phyloP scores from a whole-genome alignment of 1,139 yeast species.

The Pichia sp. region DNA sequence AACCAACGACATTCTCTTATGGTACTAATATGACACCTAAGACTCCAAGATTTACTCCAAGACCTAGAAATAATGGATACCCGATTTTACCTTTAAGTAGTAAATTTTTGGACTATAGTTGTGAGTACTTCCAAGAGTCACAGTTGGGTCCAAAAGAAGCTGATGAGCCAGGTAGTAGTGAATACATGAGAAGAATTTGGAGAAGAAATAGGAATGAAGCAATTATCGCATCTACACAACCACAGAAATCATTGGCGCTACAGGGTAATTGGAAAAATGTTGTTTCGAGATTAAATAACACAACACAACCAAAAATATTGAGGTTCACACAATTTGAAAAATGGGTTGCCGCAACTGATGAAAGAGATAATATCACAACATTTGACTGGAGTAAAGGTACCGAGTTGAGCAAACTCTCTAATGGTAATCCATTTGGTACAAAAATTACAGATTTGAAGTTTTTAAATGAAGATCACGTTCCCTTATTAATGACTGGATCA shows the following conservation, averaged over 20 bases:
- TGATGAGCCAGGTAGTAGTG: slow-evolving; percentile 91
- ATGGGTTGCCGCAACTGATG: slow-evolving; percentile 74
- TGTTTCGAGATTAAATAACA: slow-evolving; percentile 58
- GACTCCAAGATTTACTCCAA: slow-evolving; percentile 44
- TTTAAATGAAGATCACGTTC: slow-evolving; percentile 86
- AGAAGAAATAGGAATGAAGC: slow-evolving; percentile 82
- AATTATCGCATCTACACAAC: slow-evolving; percentile 82
- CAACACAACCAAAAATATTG: slow-evolving; percentile 71
- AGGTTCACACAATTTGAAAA: slow-evolving; percentile 89
- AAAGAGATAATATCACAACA: slow-evolving; percentile 72
- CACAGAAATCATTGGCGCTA: slow-evolving; percentile 77
- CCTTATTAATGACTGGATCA: slow-evolving; percentile 79
- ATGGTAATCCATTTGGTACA: slow-evolving; percentile 82
- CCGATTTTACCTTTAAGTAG: slow-evolving; percentile 60
- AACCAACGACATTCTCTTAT: slow-evolving; percentile 41
- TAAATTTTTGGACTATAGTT: slow-evolving; percentile 78
- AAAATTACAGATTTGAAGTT: slow-evolving; percentile 81
- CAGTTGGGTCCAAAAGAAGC: slow-evolving; percentile 82
- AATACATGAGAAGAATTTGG: slow-evolving; percentile 80
- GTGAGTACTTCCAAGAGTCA: slow-evolving; percentile 94
- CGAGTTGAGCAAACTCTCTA: slow-evolving; percentile 63
- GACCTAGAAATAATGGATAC: slow-evolving; percentile 30
- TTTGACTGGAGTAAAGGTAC: slow-evolving; percentile 78
- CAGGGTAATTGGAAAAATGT: slow-evolving; percentile 81
- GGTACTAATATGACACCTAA: slow-evolving; percentile 46